phyloP scores from a whole-genome alignment of 1,139 yeast species.

The Candida anutae region DNA sequence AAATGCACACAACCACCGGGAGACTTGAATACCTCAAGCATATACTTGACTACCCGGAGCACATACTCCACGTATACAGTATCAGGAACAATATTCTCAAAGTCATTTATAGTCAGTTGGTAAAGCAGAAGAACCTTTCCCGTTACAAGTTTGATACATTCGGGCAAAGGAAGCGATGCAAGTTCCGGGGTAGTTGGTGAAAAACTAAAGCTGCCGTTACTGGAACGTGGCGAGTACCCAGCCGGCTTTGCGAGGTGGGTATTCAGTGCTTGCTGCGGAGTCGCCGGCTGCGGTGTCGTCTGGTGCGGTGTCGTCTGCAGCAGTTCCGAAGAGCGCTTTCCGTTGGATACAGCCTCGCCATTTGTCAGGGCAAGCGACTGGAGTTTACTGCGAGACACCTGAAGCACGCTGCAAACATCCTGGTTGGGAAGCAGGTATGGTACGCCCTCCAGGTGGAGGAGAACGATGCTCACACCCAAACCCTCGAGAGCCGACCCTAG shows the following conservation, averaged over 20 bases:
- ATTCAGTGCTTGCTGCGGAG: not conserved
- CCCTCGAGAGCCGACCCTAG: constrained; percentile 82
- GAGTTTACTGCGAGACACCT: constrained; percentile 18
- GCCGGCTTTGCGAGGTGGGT: constrained; percentile 3
- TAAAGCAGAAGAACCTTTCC: constrained; percentile 49
- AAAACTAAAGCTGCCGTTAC: constrained; percentile 14
- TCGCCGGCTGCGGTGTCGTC: not conserved
- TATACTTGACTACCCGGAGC: constrained; percentile 54
- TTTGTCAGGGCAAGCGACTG: constrained; percentile 12
- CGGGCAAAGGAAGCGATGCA: constrained; percentile 29
- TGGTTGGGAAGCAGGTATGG: constrained; percentile 53
- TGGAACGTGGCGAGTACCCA: constrained; percentile 24
- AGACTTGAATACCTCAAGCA: constrained; percentile 43
- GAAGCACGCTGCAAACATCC: constrained; percentile 13
- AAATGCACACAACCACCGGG: constrained; percentile 6
- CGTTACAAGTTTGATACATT: constrained; percentile 38
- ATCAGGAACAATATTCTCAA: constrained; percentile 78
- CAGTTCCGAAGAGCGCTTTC: constrained; percentile 12
- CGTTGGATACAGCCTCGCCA: constrained; percentile 5
- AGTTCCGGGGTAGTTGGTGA: constrained; percentile 20
- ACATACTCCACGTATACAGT: constrained; percentile 70
- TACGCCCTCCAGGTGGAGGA: constrained; percentile 52
- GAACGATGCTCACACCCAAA: constrained; percentile 55
- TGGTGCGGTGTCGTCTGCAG: not conserved
- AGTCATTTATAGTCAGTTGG: constrained; percentile 49